phyloP scores from a whole-genome alignment of 2,329 filamentous ascomycete genomes.

The Trichophyton mentagrophytes region DNA sequence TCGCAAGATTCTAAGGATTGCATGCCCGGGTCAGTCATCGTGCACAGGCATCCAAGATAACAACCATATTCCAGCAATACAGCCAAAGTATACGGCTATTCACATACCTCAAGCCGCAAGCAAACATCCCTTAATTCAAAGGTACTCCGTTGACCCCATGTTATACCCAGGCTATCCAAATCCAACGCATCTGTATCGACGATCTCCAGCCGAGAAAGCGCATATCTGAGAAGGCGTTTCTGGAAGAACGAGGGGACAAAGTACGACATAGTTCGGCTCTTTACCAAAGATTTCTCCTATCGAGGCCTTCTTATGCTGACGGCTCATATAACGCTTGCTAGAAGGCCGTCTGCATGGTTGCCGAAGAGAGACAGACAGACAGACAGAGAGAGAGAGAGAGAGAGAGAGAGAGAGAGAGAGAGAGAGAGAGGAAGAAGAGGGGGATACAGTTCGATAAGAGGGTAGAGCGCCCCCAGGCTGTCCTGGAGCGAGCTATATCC shows the following conservation, averaged over 20 bases:
- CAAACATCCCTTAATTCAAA: conserved; percentile 81
- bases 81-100: not conserved
- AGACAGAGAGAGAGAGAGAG: not conserved
- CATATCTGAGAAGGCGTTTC: conserved; percentile 79
- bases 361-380: not conserved
- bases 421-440: not conserved
- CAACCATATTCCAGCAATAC: not conserved
- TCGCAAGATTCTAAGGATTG: conserved; percentile 56
- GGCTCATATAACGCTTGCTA: not conserved
- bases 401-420: not conserved
- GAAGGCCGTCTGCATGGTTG: not conserved
- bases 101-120: conserved; percentile 57
- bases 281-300: not conserved
- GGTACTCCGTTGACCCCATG: conserved; percentile 63
- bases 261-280: conserved; percentile 47
- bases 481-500: not conserved
- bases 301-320: not conserved
- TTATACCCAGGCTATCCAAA: conserved; percentile 72
- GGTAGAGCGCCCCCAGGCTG: not conserved
- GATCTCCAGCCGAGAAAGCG: conserved; percentile 67
- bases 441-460: not conserved
- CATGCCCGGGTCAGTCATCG: not conserved
- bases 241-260: conserved; percentile 68
- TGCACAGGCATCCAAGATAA: not conserved
- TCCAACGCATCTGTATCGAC: conserved; percentile 80